A percentile compares a stretch with the other conserved stretches of the same genome.
phyloP scores from a whole-genome alignment of 768 basidiomycete genomes.

The Erythrobasidium yunnanense region DNA sequence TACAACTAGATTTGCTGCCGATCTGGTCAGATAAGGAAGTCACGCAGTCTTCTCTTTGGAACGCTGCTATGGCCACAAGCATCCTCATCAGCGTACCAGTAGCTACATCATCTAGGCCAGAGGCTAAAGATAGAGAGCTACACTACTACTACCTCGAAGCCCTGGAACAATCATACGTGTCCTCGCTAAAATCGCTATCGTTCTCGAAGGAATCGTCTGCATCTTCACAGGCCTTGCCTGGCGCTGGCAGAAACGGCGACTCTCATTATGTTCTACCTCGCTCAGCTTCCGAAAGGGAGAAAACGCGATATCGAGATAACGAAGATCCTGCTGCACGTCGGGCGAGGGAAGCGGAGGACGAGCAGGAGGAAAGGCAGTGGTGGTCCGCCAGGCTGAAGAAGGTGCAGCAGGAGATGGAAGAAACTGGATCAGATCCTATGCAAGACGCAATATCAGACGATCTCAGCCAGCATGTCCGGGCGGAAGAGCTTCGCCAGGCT shows the following conservation, averaged over 20 bases:
- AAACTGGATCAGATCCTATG: neutral
- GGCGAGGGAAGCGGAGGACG: conserved; percentile 43
- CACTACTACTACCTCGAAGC: conserved; percentile 49
- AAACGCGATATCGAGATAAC: neutral
- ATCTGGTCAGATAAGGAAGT: conserved; percentile 42
- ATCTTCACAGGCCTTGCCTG: no score
- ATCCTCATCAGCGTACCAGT: conserved; percentile 43
- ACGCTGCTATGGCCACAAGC: conserved; percentile 39
- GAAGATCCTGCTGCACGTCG: neutral
- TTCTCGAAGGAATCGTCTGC: conserved; percentile 42
- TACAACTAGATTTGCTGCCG: conserved; percentile 51
- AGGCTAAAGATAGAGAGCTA: conserved; percentile 39
- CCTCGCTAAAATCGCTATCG: conserved; percentile 47
- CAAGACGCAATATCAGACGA: neutral
- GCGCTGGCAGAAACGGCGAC: no score
- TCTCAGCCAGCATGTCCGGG: neutral
- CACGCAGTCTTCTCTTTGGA: conserved; percentile 16
- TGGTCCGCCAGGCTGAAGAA: conserved; percentile 61
- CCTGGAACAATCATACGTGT: conserved; percentile 49
- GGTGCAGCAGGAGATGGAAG: conserved; percentile 40
- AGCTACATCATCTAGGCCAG: conserved; percentile 25
- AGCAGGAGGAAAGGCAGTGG: conserved; percentile 62
- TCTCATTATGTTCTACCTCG: no score
- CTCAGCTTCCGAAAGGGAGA: neutral
- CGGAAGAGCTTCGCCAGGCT: neutral